These are phyloP conservation scores for Xylaria sp. DNA, from an alignment of 2,329 filamentous ascomycete genomes.

Conservation along the genomic window DNA sequence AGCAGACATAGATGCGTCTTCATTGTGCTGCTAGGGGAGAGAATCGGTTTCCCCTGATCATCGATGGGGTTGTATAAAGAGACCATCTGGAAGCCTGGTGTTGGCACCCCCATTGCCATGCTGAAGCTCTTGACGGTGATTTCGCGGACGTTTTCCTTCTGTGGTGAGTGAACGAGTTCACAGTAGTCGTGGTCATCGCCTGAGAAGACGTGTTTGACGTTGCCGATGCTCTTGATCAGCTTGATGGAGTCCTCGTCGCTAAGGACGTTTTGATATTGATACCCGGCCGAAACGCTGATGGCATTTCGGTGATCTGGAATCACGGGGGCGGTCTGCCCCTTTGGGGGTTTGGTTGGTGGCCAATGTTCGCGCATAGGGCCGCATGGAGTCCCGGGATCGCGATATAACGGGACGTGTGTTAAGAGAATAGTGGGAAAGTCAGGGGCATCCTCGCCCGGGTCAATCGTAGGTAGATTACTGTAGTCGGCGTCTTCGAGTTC, in stretches of 20 bases:
- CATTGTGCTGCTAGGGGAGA: slow-evolving; percentile 66
- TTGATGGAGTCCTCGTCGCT: slow-evolving; percentile 78
- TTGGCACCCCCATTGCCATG: slow-evolving; percentile 95
- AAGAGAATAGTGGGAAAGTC: slow-evolving; percentile 89
- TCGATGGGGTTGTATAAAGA: slow-evolving; percentile 94
- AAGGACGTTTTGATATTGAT: slow-evolving; percentile 97
- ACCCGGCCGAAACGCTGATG: slow-evolving; percentile 79
- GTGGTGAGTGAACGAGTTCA: slow-evolving; percentile 80
- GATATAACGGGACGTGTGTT: slow-evolving; percentile 90
- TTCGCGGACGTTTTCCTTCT: slow-evolving; percentile 74
- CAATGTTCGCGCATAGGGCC: slow-evolving; percentile 86
- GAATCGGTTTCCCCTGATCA: slow-evolving; percentile 60
- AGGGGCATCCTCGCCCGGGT: slow-evolving; percentile 56
- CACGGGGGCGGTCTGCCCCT: slow-evolving; percentile 64
- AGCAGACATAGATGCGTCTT: slow-evolving; percentile 92
- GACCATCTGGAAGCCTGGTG: slow-evolving; percentile 86
- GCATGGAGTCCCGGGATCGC: slow-evolving; percentile 83
- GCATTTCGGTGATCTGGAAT: slow-evolving; percentile 77
- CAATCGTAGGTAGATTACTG: slow-evolving; percentile 52
- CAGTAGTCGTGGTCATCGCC: slow-evolving; percentile 99
- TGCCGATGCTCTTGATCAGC: slow-evolving; percentile 80
- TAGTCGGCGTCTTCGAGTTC: slow-evolving; percentile 62
- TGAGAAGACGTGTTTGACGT: slow-evolving; percentile 87
- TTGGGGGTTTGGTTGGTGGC: slow-evolving; percentile 73
- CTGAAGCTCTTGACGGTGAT: slow-evolving; percentile 96